These are phyloP conservation scores for Irpex rosettiformis DNA, from an alignment of 1,284 basidiomycete genomes.

Conservation along the genomic window DNA sequence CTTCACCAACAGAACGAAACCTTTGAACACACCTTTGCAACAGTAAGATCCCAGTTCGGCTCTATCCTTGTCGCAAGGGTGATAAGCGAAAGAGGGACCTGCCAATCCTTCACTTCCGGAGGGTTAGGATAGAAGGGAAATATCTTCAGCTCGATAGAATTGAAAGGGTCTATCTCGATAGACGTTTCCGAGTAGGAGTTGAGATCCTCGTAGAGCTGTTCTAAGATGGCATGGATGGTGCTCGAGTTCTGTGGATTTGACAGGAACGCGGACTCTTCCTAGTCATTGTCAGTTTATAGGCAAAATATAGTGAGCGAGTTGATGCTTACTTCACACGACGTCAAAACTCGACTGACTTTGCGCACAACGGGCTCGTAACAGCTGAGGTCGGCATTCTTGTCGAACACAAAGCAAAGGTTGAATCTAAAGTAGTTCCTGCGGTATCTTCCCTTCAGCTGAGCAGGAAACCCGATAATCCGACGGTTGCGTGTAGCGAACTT, in stretches of 20 bases:
- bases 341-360: conserved; percentile 89
- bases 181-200: conserved; percentile 97
- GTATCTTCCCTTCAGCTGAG: conserved; percentile 71
- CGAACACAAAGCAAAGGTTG: conserved; percentile 97
- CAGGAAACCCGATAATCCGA: conserved; percentile 87
- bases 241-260: conserved; percentile 71
- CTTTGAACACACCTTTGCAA: conserved; percentile 63
- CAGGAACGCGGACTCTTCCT: conserved; percentile 90
- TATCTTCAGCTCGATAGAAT: conserved; percentile 92
- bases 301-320: not conserved
- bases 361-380: conserved; percentile 96
- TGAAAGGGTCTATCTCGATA: conserved; percentile 85
- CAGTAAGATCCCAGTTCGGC: conserved; percentile 95
- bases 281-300: not conserved
- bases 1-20: not conserved
- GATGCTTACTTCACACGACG: conserved; percentile 76
- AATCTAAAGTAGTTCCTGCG: conserved; percentile 89
- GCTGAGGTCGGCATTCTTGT: conserved; percentile 82
- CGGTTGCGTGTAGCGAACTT: conserved; percentile 71
- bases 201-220: conserved; percentile 96
- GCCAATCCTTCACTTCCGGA: conserved; percentile 87
- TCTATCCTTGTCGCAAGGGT: conserved; percentile 80
- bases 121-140: conserved; percentile 98
- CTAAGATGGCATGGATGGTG: conserved; percentile 83
- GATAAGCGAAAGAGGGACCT: conserved; percentile 90